phyloP scores from a whole-genome alignment of 768 basidiomycete genomes.

The Mycena venus region DNA sequence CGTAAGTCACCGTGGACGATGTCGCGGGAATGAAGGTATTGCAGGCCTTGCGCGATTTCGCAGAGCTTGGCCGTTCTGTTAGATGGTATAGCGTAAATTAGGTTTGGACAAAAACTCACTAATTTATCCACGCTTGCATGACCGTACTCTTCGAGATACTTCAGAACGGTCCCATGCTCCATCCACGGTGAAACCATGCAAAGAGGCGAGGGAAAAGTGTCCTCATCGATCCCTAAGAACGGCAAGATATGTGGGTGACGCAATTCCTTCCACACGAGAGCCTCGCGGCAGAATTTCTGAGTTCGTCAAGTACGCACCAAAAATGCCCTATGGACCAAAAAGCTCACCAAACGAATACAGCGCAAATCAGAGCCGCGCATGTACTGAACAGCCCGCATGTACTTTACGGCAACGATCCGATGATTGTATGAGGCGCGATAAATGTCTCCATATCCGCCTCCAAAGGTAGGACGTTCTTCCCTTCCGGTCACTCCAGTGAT shows the following conservation, averaged over 20 bases:
- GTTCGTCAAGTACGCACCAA: neutral
- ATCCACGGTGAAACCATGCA: slow-evolving; percentile 48
- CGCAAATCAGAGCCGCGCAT: neutral
- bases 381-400: neutral
- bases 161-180: slow-evolving; percentile 39
- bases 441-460: too few species aligned
- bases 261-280: slow-evolving; percentile 43
- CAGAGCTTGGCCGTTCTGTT: slow-evolving; percentile 9
- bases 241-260: slow-evolving; percentile 44
- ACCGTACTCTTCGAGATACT: slow-evolving; percentile 35
- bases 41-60: slow-evolving; percentile 39
- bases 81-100: neutral
- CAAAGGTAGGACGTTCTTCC: too few species aligned
- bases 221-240: slow-evolving; percentile 42
- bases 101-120: neutral
- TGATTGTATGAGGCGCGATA: neutral
- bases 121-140: slow-evolving; percentile 33
- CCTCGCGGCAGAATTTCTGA: slow-evolving; percentile 44
- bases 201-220: slow-evolving; percentile 36
- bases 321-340: too few species aligned
- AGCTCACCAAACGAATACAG: neutral
- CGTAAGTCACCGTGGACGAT: slow-evolving; percentile 36
- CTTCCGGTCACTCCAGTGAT: too few species aligned
- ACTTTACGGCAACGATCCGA: neutral
- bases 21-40: slow-evolving; percentile 35